These are phyloP conservation scores for Monilinia aucupariae DNA, from an alignment of 2,329 filamentous ascomycete species.

Conservation along the genomic window DNA sequence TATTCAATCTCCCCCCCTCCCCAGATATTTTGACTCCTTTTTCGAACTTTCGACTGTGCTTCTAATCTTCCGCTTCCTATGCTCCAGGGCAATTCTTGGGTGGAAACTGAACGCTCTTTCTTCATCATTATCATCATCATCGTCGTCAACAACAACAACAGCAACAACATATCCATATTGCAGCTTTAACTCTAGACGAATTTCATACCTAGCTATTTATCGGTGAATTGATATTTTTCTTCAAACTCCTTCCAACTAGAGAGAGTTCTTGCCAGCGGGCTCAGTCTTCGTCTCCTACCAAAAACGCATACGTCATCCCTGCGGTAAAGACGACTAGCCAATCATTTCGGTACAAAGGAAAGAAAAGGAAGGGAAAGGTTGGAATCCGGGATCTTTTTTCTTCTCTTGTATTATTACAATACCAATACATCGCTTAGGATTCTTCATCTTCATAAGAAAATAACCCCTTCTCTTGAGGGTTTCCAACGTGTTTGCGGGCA, in stretches of 20 bases:
- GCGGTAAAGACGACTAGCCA: not conserved
- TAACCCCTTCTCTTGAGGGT: not conserved
- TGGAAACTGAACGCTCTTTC: not conserved
- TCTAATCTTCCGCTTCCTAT: not conserved
- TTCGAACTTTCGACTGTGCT: not conserved
- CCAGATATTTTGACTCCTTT: not conserved
- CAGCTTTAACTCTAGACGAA: not conserved
- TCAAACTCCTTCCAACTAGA: not conserved
- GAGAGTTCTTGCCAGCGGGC: not conserved
- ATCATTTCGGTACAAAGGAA: not conserved
- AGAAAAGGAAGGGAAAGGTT: not conserved
- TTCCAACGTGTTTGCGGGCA: not conserved
- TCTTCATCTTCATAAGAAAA: not conserved
- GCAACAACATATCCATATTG: not conserved
- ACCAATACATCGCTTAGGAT: not conserved
- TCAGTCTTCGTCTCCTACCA: not conserved
- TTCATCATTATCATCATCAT: not conserved
- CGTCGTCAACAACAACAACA: too few species aligned
- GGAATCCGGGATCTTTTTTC: not conserved
- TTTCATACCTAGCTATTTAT: not conserved
- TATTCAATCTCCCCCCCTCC: too few species aligned
- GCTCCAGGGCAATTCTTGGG: too few species aligned
- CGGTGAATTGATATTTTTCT: not conserved
- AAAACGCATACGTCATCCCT: conserved; percentile 14
- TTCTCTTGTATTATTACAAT: not conserved